Evolutionary conservation across 169 alveolate genomes (phyloP).

Genomic region (Plasmodium yoelii): DNA sequence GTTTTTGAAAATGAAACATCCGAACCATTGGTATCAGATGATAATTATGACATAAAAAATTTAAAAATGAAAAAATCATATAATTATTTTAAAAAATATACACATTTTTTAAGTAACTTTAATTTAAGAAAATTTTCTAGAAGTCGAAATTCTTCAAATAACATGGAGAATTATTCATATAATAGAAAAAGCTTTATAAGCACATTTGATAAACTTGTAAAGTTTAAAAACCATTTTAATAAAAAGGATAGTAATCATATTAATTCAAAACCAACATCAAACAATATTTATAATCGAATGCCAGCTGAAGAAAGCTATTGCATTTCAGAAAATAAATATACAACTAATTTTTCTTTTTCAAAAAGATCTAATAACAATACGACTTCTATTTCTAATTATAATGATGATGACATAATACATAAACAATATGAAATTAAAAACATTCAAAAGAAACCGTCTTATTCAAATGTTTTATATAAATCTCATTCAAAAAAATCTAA

Average conservation of each 20-base stretch:
- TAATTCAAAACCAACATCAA: constrained; percentile 7
- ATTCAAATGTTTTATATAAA: not conserved
- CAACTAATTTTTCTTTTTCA: constrained; percentile 1
- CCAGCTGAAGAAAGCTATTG: constrained; percentile 4
- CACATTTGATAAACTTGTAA: constrained; percentile 35
- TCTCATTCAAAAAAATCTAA: not conserved
- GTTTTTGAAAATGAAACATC: constrained; percentile 73
- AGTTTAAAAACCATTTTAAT: constrained; percentile 32
- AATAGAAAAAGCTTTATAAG: constrained; percentile 34
- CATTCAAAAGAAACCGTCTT: not conserved
- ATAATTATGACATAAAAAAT: constrained; percentile 19
- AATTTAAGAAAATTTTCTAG: constrained; percentile 29
- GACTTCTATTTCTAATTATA: not conserved
- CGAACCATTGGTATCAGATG: constrained; percentile 29
- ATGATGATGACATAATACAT: not conserved
- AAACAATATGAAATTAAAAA: not conserved
- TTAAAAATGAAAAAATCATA: constrained; percentile 41
- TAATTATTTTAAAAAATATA: constrained; percentile 70
- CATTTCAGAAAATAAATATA: not conserved
- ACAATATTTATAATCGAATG: constrained; percentile 26
- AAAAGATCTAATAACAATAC: not conserved
- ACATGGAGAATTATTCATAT: constrained; percentile 16
- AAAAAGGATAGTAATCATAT: constrained; percentile 3
- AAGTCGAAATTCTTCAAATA: constrained; percentile 16
- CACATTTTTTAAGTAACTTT: constrained; percentile 39